Base-by-base conservation (phyloP, 148 eudicot genomes). In the Cornus kousa region DNA sequence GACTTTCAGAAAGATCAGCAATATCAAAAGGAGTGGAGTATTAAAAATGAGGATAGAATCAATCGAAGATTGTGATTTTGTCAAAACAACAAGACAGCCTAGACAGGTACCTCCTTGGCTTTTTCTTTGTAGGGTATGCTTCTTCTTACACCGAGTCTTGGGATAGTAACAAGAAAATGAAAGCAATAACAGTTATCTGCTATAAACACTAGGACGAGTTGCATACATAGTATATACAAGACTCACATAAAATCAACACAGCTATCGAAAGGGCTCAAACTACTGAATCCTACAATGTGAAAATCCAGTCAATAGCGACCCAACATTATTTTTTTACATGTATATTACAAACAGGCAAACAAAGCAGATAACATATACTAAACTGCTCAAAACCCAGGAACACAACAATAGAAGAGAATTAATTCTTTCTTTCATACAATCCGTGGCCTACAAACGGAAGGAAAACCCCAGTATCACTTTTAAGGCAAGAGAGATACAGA, bases 401-500 rank as follows among this genome's bases (percentile, higher is more conserved):
- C 46, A 31, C 9, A 9, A 68, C 71, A 46, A 28, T 20, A 28
- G 79, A 53, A 68, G 72, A 68, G 73, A 67, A 33, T 43, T 35
- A 68, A 46, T 62, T n/a, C 23, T 48, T 35, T 67, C 39, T 64
- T 62, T 62, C 66, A 62, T 62, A 19, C 9, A 62, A 62, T 62
- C 66, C 66, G 4, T 7, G 23, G 7, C 2, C 66, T 62, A 17
- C 24, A 13, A 62, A 62, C 23, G 19, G 23, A 65, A 66, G 37
- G 50, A 9, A 72, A 28, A 16, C 66, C 23, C 40, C 59, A 46
- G 11, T 10, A n/a, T 19, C 53, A 16, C 55, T 71, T 71, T 14
- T 24, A 19, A 50, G 40, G 9, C 17, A 28, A 17, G n/a, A 24
- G 23, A 19, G 55, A 14, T 82, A 77, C 77, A 85, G 3, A 76